These are phyloP conservation scores for Ochetophila trinervis DNA, from an alignment of 306 rosid species.

Conservation along the genomic window DNA sequence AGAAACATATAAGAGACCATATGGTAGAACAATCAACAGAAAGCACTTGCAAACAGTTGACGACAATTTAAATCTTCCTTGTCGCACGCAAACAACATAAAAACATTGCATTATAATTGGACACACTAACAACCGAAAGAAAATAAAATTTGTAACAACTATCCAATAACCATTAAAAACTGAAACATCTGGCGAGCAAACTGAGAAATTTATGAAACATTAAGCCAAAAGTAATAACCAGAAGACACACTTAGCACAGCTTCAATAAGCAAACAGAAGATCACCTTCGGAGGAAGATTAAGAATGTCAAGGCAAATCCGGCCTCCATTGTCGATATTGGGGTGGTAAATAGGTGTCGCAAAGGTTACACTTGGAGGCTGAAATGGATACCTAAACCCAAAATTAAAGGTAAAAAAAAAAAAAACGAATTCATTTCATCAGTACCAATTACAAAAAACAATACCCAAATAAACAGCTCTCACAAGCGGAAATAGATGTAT, in stretches of 20 bases:
- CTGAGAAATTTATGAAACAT: neutral
- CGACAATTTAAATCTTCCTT: too few relatives aligned
- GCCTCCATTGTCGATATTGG: constrained; percentile 43
- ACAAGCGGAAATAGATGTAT: neutral
- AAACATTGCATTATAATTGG: too few relatives aligned
- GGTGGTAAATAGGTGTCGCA: constrained; percentile 41
- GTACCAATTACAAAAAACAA: neutral
- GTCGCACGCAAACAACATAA: too few relatives aligned
- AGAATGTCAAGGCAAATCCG: constrained; percentile 47
- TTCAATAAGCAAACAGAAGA: neutral
- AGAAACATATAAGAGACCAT: neutral
- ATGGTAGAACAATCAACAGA: neutral
- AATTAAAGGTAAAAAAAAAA: neutral
- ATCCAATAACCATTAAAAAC: neutral
- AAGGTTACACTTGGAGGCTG: constrained; percentile 46
- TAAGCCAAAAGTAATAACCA: neutral
- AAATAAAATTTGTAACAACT: too few relatives aligned
- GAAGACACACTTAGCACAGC: neutral
- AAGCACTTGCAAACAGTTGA: too few relatives aligned
- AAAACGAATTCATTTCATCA: neutral
- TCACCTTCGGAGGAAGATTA: constrained; percentile 44
- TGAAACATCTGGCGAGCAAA: neutral
- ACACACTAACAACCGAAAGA: too few relatives aligned
- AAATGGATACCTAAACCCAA: constrained; percentile 31
- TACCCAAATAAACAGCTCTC: neutral